Conservation (phyloP, 2,329 filamentous ascomycete species). For the Apiospora malaysiana region DNA sequence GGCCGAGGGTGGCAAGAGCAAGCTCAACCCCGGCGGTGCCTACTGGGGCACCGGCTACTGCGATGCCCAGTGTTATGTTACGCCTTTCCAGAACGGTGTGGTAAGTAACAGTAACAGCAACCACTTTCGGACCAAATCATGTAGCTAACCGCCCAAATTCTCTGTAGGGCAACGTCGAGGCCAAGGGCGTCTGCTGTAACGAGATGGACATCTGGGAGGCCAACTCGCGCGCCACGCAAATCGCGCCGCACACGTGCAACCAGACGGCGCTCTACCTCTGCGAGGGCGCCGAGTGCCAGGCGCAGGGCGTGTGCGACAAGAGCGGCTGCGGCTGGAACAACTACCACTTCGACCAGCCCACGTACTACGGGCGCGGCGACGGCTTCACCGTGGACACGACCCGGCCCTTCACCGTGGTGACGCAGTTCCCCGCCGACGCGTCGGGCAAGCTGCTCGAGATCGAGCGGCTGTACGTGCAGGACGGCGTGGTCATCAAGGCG, state of each 20-base stretch:
- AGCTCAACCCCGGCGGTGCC: constrained; percentile 45
- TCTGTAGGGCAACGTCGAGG: constrained; percentile 40
- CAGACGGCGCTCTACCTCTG: constrained; percentile 40
- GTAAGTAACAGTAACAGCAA: constrained; percentile 32
- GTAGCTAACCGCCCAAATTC: constrained; percentile 24
- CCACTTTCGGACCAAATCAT: background rate
- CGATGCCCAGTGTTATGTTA: constrained; percentile 44
- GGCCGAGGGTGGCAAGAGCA: constrained; percentile 58
- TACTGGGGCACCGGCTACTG: constrained; percentile 47
- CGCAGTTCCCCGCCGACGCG: constrained; percentile 43
- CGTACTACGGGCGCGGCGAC: constrained; percentile 41
- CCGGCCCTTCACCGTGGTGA: constrained; percentile 44
- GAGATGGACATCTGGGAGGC: constrained; percentile 49
- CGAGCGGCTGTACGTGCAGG: constrained; percentile 44
- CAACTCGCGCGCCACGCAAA: constrained; percentile 42
- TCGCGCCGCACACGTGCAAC: constrained; percentile 45
- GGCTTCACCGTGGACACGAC: constrained; percentile 42
- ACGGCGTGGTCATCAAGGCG: constrained; percentile 41
- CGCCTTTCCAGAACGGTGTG: constrained; percentile 45
- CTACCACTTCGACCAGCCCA: constrained; percentile 39
- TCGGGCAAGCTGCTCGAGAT: constrained; percentile 40
- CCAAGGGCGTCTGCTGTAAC: constrained; percentile 44
- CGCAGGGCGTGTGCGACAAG: constrained; percentile 42
- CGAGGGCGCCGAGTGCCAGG: constrained; percentile 37
- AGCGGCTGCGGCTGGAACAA: constrained; percentile 45